Percentiles rank a stretch among this genome's conserved stretches.
These are phyloP conservation scores for Glutinoglossum americanum DNA, from an alignment of 495 filamentous ascomycete genomes.

Conservation along the genomic window DNA sequence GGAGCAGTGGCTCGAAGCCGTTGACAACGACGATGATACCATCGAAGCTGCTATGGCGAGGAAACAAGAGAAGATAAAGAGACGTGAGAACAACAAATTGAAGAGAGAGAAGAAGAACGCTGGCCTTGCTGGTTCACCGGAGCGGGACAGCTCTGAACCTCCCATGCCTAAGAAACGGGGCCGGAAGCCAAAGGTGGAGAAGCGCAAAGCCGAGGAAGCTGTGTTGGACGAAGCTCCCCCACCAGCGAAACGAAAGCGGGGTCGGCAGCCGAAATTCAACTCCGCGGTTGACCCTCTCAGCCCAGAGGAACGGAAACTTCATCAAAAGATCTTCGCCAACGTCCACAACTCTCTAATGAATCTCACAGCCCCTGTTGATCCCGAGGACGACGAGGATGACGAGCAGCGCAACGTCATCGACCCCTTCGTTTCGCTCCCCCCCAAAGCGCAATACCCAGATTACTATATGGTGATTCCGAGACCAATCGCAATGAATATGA, in stretches of 20 bases:
- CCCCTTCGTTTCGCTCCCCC: conserved; percentile 77
- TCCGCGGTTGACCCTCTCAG: conserved; percentile 16
- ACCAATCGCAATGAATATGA: conserved; percentile 84
- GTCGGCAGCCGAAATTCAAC: conserved; percentile 30
- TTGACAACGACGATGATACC: conserved; percentile 85
- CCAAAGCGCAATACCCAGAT: conserved; percentile 70
- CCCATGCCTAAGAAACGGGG: conserved; percentile 46
- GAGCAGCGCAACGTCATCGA: conserved; percentile 52
- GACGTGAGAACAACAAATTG: conserved; percentile 51
- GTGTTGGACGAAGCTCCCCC: conserved; percentile 45
- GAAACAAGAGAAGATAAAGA: conserved; percentile 65
- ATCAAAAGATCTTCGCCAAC: conserved; percentile 54
- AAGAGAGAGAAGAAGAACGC: conserved; percentile 26
- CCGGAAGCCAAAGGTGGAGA: conserved; percentile 54
- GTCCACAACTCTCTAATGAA: conserved; percentile 62
- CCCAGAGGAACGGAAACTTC: conserved; percentile 30
- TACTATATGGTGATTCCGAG: conserved; percentile 84
- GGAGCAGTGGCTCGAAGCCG: conserved; percentile 87
- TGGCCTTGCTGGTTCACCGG: conserved; percentile 45
- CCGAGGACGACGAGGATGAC: conserved; percentile 34
- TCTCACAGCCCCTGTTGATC: conserved; percentile 35
- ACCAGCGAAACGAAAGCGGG: conserved; percentile 61
- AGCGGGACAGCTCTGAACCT: conserved; percentile 57
- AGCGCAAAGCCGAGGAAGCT: conserved; percentile 68
- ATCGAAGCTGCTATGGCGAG: conserved; percentile 84